phyloP scores from a whole-genome alignment of 169 alveolate genomes.

The Eimeria acervulina region DNA sequence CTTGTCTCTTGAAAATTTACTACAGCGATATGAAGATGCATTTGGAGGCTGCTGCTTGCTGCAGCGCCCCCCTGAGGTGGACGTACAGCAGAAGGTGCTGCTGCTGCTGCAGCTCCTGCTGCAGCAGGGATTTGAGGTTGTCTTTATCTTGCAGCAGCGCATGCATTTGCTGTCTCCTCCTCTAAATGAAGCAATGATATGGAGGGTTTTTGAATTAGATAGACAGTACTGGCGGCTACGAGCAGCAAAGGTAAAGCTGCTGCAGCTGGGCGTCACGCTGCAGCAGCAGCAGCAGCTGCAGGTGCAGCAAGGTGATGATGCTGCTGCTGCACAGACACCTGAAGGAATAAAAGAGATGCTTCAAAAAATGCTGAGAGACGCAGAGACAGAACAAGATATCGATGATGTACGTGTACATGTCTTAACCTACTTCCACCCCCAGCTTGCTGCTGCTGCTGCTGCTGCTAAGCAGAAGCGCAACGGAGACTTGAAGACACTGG shows the following conservation, averaged over 20 bases:
- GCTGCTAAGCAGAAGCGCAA: background rate
- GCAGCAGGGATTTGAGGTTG: constrained; percentile 89
- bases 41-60: constrained; percentile 12
- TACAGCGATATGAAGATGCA: constrained; percentile 26
- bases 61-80: constrained; percentile 56
- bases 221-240: constrained; percentile 35
- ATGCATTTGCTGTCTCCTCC: constrained; percentile 90
- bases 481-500: background rate
- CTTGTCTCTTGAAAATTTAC: background rate
- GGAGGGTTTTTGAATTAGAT: constrained; percentile 91
- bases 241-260: constrained; percentile 26
- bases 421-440: background rate
- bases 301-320: constrained; percentile 54
- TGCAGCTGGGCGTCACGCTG: constrained; percentile 13
- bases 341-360: background rate
- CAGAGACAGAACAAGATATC: constrained; percentile 11
- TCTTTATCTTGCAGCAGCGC: constrained; percentile 89
- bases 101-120: constrained; percentile 88
- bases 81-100: constrained; percentile 71
- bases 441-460: constrained; percentile 29
- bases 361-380: background rate
- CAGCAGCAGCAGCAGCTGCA: constrained; percentile 62
- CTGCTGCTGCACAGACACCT: background rate
- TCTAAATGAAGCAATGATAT: constrained; percentile 88
- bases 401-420: background rate